Conservation (phyloP, 805 yeast genomes). For the Kurtzmaniella fragi region DNA sequence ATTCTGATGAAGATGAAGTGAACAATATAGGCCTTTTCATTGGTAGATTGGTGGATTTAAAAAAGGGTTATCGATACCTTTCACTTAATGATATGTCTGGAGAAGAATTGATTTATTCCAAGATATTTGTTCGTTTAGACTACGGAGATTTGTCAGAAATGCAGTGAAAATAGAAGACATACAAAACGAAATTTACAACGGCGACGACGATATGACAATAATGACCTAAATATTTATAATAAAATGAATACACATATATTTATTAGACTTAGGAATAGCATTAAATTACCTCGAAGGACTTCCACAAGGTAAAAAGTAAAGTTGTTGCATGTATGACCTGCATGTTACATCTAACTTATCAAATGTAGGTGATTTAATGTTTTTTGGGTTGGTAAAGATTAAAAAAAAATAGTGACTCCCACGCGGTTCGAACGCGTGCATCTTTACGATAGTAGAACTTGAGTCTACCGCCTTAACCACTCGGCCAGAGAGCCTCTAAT, state of each 20-base stretch:
- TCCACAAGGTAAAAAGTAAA: too few species aligned
- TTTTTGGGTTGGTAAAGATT: too few species aligned
- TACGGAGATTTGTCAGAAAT: conserved; percentile 10
- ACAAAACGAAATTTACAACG: neutral
- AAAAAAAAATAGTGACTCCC: conserved; percentile 16
- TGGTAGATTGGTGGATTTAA: conserved; percentile 56
- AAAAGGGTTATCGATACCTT: conserved; percentile 77
- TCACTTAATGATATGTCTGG: conserved; percentile 77
- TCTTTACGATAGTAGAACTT: conserved; percentile 16
- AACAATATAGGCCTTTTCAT: conserved; percentile 53
- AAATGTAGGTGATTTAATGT: too few species aligned
- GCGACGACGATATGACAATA: neutral
- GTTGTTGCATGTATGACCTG: too few species aligned
- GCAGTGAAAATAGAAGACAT: neutral
- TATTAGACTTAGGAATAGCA: too few species aligned
- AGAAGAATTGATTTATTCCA: conserved; percentile 57
- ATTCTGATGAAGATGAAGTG: conserved; percentile 21
- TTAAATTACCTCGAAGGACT: too few species aligned
- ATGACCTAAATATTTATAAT: neutral
- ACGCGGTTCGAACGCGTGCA: conserved; percentile 32
- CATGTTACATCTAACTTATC: too few species aligned
- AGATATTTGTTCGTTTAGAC: conserved; percentile 39
- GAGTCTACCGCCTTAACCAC: conserved; percentile 28
- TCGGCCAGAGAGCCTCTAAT: conserved; percentile 22
- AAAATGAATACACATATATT: too few species aligned